A percentile compares a stretch with the other conserved stretches of the same genome.
These are phyloP conservation scores for Entomortierella parvispora DNA, from an alignment of 192 early-diverging fungal genomes.

Conservation along the genomic window DNA sequence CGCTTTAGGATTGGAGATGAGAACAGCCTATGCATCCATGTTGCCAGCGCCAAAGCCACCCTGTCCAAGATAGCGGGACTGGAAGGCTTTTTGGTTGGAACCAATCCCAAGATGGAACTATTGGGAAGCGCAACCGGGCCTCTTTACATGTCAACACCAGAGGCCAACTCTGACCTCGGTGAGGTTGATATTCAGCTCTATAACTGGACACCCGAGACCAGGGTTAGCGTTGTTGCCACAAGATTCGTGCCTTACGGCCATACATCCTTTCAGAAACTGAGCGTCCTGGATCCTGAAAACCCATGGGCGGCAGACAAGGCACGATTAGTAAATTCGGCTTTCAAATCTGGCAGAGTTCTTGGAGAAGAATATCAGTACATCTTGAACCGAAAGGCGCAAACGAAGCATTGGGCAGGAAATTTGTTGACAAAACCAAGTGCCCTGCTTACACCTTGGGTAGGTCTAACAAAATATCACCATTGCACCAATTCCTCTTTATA, in stretches of 20 bases:
- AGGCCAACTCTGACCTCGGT: neutral
- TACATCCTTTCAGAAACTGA: slow-evolving; percentile 10
- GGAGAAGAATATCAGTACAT: slow-evolving; percentile 66
- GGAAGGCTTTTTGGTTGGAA: slow-evolving; percentile 24
- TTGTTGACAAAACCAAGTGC: slow-evolving; percentile 56
- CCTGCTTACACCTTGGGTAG: slow-evolving; percentile 57
- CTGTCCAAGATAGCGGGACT: slow-evolving; percentile 21
- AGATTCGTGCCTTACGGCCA: slow-evolving; percentile 19
- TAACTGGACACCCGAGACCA: slow-evolving; percentile 38
- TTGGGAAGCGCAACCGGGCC: slow-evolving; percentile 24
- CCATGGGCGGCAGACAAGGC: slow-evolving; percentile 29
- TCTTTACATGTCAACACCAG: slow-evolving; percentile 7
- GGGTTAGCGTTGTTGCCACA: slow-evolving; percentile 23
- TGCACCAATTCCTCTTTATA: neutral
- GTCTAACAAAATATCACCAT: neutral
- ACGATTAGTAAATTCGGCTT: slow-evolving; percentile 9
- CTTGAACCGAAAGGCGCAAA: slow-evolving; percentile 52
- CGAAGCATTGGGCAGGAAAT: slow-evolving; percentile 54
- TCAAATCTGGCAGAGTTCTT: slow-evolving; percentile 50
- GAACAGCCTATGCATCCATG: neutral
- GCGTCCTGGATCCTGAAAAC: slow-evolving; percentile 1
- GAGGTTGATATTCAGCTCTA: slow-evolving; percentile 27
- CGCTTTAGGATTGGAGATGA: slow-evolving; percentile 12
- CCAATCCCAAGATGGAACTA: slow-evolving; percentile 40
- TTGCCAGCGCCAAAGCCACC: slow-evolving; percentile 9